Base-by-base conservation (phyloP, 306 rosid genomes). In the Inga oerstediana region DNA sequence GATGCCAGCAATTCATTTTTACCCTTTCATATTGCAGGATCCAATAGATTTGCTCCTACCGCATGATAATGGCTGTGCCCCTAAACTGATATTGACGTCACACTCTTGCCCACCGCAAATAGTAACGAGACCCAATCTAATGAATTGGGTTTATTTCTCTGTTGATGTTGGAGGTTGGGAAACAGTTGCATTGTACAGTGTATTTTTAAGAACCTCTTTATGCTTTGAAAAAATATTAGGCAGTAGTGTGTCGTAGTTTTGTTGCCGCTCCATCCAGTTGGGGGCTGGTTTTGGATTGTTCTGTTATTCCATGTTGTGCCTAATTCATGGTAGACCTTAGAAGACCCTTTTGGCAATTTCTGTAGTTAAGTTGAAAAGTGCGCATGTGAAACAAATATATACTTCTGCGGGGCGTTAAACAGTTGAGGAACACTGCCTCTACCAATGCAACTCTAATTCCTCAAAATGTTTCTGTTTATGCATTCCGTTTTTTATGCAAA, bases 21-120 rank as follows among this genome's bases (percentile, higher is more conserved):
- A 7, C 43, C 34, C 72, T 58, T 68, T 59, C 79, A 14, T 67
- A n/a, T 59, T 80, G 85, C 85, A 88, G 91, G 88, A 78, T 83
- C 84, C 81, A 52, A 3, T 34, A 76, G 85, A 85, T 80, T 87
- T 80, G 76, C 81, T 20, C 68, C 43, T 11, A 10, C 34, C 46
- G 65, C 85, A 65, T 70, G 72, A 78, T 65, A 80, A 79, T 66
- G 27, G 72, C 27, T 15, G 5, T 59, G 72, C 44, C 79, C 69
- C 19, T 30, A 49, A 35, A 81, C 76, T 43, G 15, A n/a, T 39
- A 32, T 32, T 4, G 70, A 64, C 37, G 70, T 30, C 19, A 12
- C 70, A 13, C 39, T 30, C 41, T 27, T 30, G 70, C 39, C 70
- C 19, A 5, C 39, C 20, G 8, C 41, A 8, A 37, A 44, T 81